A percentile compares a stretch with the other conserved stretches of the same genome.
These are phyloP conservation scores for Tylopilus sp. DNA, from an alignment of 768 basidiomycete species.

Conservation along the genomic window DNA sequence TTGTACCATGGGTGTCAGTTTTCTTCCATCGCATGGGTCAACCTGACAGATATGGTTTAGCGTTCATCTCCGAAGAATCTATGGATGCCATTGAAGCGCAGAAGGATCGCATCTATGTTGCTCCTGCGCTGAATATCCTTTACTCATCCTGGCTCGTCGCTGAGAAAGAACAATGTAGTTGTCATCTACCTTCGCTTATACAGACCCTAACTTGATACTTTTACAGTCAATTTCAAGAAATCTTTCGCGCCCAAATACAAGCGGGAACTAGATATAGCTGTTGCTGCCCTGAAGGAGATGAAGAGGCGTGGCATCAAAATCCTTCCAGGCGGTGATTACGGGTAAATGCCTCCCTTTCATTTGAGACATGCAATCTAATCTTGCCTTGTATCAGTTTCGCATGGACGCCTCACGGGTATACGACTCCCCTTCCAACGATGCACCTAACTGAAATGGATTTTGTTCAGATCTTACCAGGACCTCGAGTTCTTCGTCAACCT, in stretches of 20 bases:
- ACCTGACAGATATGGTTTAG: constrained; percentile 16
- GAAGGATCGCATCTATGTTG: constrained; percentile 33
- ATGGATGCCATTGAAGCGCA: constrained; percentile 36
- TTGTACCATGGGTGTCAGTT: constrained; percentile 27
- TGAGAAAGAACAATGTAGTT: constrained; percentile 22
- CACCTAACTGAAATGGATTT: not conserved
- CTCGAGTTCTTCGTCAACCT: constrained; percentile 36
- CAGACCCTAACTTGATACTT: not conserved
- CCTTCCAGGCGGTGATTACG: constrained; percentile 38
- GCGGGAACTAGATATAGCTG: constrained; percentile 32
- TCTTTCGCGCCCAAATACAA: constrained; percentile 19
- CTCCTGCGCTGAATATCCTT: constrained; percentile 31
- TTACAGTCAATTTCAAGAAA: constrained; percentile 20
- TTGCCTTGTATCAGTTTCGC: constrained; percentile 15
- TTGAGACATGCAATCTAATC: not conserved
- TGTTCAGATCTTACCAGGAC: constrained; percentile 32
- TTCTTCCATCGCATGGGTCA: not conserved
- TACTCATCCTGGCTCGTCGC: constrained; percentile 27
- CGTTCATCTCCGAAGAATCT: constrained; percentile 35
- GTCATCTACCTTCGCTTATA: not conserved
- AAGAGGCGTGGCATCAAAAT: constrained; percentile 33
- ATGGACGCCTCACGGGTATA: constrained; percentile 33
- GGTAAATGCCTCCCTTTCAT: constrained; percentile 17
- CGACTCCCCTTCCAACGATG: not conserved
- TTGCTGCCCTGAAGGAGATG: constrained; percentile 36